Conservation (phyloP, 2,329 filamentous ascomycete species). For the Geoglossum cookeanum region DNA sequence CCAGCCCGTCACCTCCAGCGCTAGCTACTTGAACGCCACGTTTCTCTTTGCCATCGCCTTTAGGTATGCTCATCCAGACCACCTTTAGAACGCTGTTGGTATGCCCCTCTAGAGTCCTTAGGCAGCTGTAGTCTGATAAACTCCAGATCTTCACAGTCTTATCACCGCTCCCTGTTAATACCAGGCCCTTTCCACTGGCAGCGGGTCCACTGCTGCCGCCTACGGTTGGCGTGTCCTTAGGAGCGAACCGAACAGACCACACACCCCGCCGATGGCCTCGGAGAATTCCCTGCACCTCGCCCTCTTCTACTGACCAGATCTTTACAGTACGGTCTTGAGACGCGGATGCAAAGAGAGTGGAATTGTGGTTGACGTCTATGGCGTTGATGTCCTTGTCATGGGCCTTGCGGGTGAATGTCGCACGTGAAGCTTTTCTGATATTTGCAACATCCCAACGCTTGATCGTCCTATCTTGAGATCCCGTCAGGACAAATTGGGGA, state of each 20-base stretch:
- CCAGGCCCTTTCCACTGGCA: constrained; percentile 54
- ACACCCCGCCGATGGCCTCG: constrained; percentile 87
- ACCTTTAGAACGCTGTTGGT: constrained; percentile 91
- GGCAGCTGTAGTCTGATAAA: constrained; percentile 74
- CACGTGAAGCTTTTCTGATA: constrained; percentile 34
- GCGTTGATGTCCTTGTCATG: constrained; percentile 99
- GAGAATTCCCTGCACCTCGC: constrained; percentile 78
- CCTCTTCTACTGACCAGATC: constrained; percentile 82
- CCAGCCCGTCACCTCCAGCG: constrained; percentile 80
- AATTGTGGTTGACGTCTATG: constrained; percentile 56
- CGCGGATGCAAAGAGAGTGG: constrained; percentile 78
- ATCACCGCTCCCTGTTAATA: constrained; percentile 84
- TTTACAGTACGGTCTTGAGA: constrained; percentile 95
- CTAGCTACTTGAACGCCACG: constrained; percentile 56
- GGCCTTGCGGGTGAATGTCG: constrained; percentile 76
- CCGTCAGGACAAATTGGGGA: constrained; percentile 70
- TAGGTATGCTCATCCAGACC: constrained; percentile 52
- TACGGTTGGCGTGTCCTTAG: constrained; percentile 53
- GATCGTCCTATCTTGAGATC: constrained; percentile 86
- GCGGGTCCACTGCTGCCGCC: constrained; percentile 21
- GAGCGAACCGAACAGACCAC: constrained; percentile 86
- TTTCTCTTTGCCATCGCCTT: constrained; percentile 30
- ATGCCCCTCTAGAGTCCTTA: constrained; percentile 89
- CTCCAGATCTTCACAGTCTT: constrained; percentile 95
- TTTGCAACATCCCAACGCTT: constrained; percentile 66